Conservation (phyloP, 2,329 filamentous ascomycete species). For the Calycina herbarum region DNA sequence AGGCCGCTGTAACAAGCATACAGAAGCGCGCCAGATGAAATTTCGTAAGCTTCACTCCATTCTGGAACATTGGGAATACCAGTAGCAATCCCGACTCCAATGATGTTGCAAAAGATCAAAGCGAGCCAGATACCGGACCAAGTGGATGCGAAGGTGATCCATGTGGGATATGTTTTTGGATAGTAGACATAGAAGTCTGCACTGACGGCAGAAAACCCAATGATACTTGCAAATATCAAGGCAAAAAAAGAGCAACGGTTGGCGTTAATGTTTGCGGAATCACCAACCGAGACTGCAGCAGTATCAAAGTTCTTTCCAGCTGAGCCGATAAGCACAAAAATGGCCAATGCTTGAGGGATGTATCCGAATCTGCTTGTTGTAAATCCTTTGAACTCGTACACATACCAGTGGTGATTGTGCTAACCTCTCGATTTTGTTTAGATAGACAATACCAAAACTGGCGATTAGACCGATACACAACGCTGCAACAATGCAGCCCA, state of each 20-base stretch:
- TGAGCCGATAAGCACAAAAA: neutral
- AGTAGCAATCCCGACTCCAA: neutral
- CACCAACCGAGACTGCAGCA: neutral
- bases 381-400: neutral
- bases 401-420: neutral
- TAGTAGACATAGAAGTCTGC: neutral
- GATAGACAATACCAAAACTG: neutral
- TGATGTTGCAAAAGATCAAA: neutral
- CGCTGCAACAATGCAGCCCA: conserved; percentile 23
- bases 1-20: neutral
- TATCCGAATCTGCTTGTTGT: neutral
- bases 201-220: neutral
- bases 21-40: neutral
- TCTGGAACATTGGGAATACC: neutral
- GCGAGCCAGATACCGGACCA: neutral
- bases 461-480: conserved; percentile 17
- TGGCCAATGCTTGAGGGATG: neutral
- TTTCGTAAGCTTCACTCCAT: neutral
- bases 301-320: conserved; percentile 1
- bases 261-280: neutral
- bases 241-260: neutral
- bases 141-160: neutral
- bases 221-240: neutral
- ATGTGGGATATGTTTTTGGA: neutral
- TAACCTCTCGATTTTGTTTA: neutral